Conservation (phyloP, 371 early-diverging fungal genomes). For the Mortierella sp. region DNA sequence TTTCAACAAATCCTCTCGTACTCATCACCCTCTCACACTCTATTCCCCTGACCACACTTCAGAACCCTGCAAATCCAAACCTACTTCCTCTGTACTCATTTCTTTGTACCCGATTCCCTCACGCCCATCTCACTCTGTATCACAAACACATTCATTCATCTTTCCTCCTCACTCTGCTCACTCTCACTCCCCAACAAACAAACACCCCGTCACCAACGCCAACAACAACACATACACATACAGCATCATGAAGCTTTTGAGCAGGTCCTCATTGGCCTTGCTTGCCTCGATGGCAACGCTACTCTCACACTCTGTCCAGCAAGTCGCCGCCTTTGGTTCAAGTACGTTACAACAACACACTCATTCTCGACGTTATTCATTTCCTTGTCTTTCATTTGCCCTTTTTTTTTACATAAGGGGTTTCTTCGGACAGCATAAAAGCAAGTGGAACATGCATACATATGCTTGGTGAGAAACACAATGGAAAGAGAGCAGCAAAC, state of each 20-base stretch:
- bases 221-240: not conserved
- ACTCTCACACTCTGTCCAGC: conserved; percentile 22
- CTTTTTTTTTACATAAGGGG: not conserved
- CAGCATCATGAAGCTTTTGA: conserved; percentile 7
- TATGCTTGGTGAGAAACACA: too few species aligned
- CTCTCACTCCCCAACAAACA: conserved; percentile 1
- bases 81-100: not conserved
- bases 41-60: not conserved
- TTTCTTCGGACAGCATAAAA: not conserved
- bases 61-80: conserved; percentile 1
- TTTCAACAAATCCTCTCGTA: not conserved
- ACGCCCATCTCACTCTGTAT: not conserved
- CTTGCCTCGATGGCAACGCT: conserved; percentile 21
- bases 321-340: conserved; percentile 35
- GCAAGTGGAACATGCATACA: too few species aligned
- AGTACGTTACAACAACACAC: conserved; percentile 32
- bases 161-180: not conserved
- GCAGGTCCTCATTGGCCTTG: conserved; percentile 20
- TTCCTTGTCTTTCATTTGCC: not conserved
- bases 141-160: not conserved
- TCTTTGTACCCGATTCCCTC: not conserved
- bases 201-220: not conserved
- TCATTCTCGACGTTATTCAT: not conserved
- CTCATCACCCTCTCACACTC: not conserved
- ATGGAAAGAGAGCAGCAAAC: too few species aligned